A percentile compares a stretch with the other conserved stretches of the same genome.
Conservation (phyloP, 2,329 filamentous ascomycete species). For the Monosporascus sp. region DNA sequence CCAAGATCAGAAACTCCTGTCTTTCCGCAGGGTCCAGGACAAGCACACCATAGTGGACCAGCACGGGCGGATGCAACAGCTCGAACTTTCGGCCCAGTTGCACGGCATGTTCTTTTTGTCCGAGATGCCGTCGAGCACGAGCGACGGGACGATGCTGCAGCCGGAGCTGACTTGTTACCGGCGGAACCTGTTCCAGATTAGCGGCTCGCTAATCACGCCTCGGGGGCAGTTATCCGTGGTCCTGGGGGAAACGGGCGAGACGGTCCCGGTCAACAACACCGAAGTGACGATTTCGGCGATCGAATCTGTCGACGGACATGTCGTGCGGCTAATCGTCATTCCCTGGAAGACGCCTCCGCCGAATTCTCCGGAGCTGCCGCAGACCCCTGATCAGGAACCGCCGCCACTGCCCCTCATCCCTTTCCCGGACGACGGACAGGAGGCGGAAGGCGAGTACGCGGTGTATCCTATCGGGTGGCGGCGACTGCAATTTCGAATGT, state of each 20-base stretch:
- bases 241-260: slow-evolving; percentile 72
- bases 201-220: slow-evolving; percentile 78
- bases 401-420: slow-evolving; percentile 71
- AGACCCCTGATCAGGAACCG: slow-evolving; percentile 76
- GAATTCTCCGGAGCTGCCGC: slow-evolving; percentile 62
- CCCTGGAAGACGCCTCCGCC: slow-evolving; percentile 95
- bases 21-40: slow-evolving; percentile 53
- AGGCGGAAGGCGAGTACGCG: slow-evolving; percentile 72
- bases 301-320: slow-evolving; percentile 88
- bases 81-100: slow-evolving; percentile 67
- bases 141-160: slow-evolving; percentile 55
- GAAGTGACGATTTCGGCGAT: slow-evolving; percentile 89
- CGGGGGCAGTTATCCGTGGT: slow-evolving; percentile 74
- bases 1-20: slow-evolving; percentile 57
- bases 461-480: slow-evolving; percentile 95
- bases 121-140: slow-evolving; percentile 64
- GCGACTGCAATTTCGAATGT: slow-evolving; percentile 83
- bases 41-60: slow-evolving; percentile 57
- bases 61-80: slow-evolving; percentile 54
- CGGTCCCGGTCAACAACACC: slow-evolving; percentile 74
- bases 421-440: slow-evolving; percentile 55
- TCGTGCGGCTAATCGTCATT: slow-evolving; percentile 91
- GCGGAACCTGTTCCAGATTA: slow-evolving; percentile 93
- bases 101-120: slow-evolving; percentile 89
- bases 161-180: slow-evolving; percentile 93